Evolutionary conservation across 2,329 filamentous ascomycete genomes (phyloP), one percentile per base, ranked within the genome.

Genomic region (Thelonectria olida): DNA sequence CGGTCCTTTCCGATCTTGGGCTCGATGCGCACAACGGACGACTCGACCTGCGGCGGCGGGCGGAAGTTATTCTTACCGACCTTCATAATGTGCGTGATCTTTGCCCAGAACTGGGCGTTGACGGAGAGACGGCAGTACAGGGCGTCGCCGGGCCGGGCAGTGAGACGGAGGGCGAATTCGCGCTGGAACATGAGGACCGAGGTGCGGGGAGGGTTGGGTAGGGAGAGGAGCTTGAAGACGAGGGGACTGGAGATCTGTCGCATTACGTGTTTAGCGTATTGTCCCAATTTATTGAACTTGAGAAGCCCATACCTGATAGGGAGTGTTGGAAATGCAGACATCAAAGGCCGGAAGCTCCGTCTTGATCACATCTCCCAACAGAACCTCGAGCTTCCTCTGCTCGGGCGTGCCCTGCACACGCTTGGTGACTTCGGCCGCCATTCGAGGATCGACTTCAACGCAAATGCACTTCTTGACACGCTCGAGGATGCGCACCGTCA

Each of bases 1-100:
- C 93, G 82, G 66, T 89, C 87, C 48, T 80, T 82, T 10, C 93
- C 93, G 36, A 87, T 85, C 81, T 97, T 96, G 20, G 93, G 93
- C 74, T 95, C 92, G 67, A 97, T 91, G 62, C 94, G 87, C 48
- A 97, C 93, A 7, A 97, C 94, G 59, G 91, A 94, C 7, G 89
- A 92, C 78, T 99, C 96, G 59, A 99, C 96, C 73, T 93, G 88
- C 8, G 96, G 96, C 1, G 96, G 95, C 0, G 96, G 96, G 64
- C 92, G 93, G 85, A 98, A 99, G 81, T 98, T 98, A 79, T 96
- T 96, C 79, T 90, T 92, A 66, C 94, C 93, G 45, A 98, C 95
- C 80, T 97, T 97, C 90, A 97, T 92, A 69, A 97, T 88, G 76
- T 85, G 82, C n/a, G 81, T 82, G 71, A 84, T 83, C 62, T 82